A percentile compares a stretch with the other conserved stretches of the same genome.
Evolutionary conservation across 306 rosid species (phyloP).

Genomic region (Senna tora): DNA sequence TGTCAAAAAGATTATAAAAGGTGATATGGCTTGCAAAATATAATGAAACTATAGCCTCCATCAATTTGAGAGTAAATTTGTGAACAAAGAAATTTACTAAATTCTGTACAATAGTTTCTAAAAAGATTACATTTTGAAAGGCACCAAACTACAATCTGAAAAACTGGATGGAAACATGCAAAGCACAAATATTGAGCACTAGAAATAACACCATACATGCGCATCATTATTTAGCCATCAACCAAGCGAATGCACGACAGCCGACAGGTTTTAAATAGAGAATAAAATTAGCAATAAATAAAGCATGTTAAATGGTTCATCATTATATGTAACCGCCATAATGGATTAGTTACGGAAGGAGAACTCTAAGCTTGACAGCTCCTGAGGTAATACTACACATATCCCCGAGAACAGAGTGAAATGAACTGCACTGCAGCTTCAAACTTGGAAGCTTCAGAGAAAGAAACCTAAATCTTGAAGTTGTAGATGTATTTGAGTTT

Average conservation of each 20-base stretch:
- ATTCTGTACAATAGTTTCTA: not conserved
- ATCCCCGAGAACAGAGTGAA: not conserved
- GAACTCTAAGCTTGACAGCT: not conserved
- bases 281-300: not conserved
- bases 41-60: not conserved
- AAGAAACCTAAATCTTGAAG: conserved; percentile 20
- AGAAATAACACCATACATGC: not conserved
- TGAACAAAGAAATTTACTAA: not conserved
- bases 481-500: not conserved
- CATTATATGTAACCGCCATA: not conserved
- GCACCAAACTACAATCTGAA: not conserved
- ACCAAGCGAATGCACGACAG: not conserved
- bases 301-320: not conserved
- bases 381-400: not conserved
- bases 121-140: not conserved
- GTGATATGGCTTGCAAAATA: not conserved
- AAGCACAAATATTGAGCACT: not conserved
- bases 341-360: too few species aligned
- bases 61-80: not conserved
- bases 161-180: not conserved
- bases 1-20: not conserved
- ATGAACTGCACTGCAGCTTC: not conserved
- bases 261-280: not conserved
- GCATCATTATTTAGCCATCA: not conserved
- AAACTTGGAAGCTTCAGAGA: not conserved